phyloP scores from a whole-genome alignment of 2,329 filamentous ascomycete species.

The Chalaropsis thielavioides region DNA sequence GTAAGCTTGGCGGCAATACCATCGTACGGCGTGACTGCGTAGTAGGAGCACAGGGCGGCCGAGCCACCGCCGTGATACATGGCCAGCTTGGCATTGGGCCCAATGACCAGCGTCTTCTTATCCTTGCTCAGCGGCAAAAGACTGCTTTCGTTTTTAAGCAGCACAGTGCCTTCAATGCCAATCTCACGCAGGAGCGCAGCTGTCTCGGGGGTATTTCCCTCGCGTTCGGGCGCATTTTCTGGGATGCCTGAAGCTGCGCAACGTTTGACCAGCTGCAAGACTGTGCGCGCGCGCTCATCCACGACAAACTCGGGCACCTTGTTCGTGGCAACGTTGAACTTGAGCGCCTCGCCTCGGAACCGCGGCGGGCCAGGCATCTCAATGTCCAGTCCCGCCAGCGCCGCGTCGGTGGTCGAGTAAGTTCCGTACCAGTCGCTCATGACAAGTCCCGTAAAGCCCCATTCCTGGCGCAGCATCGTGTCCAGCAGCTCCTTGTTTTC shows the following conservation, averaged over 20 bases:
- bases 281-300: slow-evolving; percentile 41
- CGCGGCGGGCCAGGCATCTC: slow-evolving; percentile 45
- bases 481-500: slow-evolving; percentile 39
- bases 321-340: slow-evolving; percentile 39
- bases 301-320: slow-evolving; percentile 42
- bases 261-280: slow-evolving; percentile 46
- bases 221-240: slow-evolving; percentile 39
- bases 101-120: slow-evolving; percentile 45
- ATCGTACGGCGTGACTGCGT: slow-evolving; percentile 57
- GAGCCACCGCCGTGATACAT: slow-evolving; percentile 52
- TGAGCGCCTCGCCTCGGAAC: slow-evolving; percentile 36
- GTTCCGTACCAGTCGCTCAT: slow-evolving; percentile 48
- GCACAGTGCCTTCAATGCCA: slow-evolving; percentile 54
- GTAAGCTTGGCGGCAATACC: slow-evolving; percentile 46
- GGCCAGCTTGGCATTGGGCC: slow-evolving; percentile 42
- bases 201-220: slow-evolving; percentile 45
- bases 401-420: slow-evolving; percentile 38
- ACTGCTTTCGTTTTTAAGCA: slow-evolving; percentile 56
- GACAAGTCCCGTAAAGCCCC: slow-evolving; percentile 42
- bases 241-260: slow-evolving; percentile 39
- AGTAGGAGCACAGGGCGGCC: slow-evolving; percentile 45
- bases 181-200: slow-evolving; percentile 49
- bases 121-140: slow-evolving; percentile 49
- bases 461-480: slow-evolving; percentile 39
- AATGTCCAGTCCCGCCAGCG: slow-evolving; percentile 39